Evolutionary conservation across 208 protist genomes (phyloP), one percentile per base, ranked within the genome.

Genomic region (Leishmania arabica): DNA sequence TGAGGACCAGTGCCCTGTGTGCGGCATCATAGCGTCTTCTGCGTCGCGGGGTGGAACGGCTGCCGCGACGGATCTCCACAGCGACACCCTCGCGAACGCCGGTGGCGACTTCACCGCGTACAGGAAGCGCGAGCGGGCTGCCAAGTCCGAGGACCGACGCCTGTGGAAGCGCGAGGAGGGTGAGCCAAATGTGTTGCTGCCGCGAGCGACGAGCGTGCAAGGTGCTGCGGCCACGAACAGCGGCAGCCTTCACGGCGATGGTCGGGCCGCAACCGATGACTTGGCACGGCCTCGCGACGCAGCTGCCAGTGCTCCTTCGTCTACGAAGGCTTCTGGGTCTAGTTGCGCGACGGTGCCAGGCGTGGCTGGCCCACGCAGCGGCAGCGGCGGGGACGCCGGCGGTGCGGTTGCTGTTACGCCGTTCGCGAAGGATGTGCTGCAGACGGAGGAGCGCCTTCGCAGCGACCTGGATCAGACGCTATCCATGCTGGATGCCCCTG

Each of bases 1-100:
- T 45, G 92, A 91, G 65, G 77, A 83, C 4, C 84, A 88, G 56
- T 97, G 94, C 77, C 89, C 89, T 15, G 91, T 97, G 53, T 97
- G 94, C 72, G 93, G 93, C 42, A 76, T 47, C 6, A 77, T 42
- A 66, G 70, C n/a, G 9, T 51, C 76, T 34, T 19, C 76, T 13
- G 3, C 62, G 45, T 37, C 76, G n/a, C 4, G 34, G 45, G 24
- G 27, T 11, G 76, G 27, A 13, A 19, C 13, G 27, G 45, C 47
- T 60, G 9, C 58, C 37, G 24, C 31, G 31, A 62, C 56, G 51
- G 49, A 21, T 40, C 42, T 82, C 31, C 45, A 47, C n/a, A 51
- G 37, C 31, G 45, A 37, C 27, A 53, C 65, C 42, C 37, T 45
- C 31, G 66, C 34, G 45, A 51, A n/a, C 13, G 75, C 17, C 42